Base-by-base conservation (phyloP, 2,329 filamentous ascomycete genomes). In the Ceratocystis huliohia region DNA sequence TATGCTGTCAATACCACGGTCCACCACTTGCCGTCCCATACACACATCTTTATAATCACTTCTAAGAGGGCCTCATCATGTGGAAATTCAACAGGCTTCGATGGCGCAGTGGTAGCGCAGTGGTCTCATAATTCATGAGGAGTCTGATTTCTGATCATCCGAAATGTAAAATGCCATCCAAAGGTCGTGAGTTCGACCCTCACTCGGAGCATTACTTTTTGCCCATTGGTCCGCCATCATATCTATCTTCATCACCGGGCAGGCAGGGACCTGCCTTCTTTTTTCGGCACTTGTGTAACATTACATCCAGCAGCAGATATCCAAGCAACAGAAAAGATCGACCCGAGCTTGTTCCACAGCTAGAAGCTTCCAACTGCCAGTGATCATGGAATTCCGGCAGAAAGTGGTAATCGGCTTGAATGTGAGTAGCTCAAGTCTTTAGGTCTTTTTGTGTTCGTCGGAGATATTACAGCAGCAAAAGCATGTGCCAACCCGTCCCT, bases 171-270 rank as follows among this genome's bases (percentile, higher is more conserved):
- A 64, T 67, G 62, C 66, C 61, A 69, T 69, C 68, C 66, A 67
- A 69, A 69, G 68, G 66, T 69, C 68, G 66, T 68, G 68, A 68
- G 68, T 69, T 69, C 68, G 68, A 69, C 66, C 68, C 68, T 69
- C 66, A 68, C 66, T 67, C 64, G 66, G 68, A 67, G 65, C 68
- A 69, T 15, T 5, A 5, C 15, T 37, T 67, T 68, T 53, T 65
- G 8, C 6, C 59, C 50, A 64, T 67, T 7, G 1, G 6, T 1
- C 6, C 30, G 61, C 65, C 61, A 69, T 69, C n/a, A n/a, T n/a
- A 69, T 66, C 53, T 67, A 64, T 64, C 65, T 66, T 66, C 63
- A 65, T 66, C 68, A 66, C 30, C 30, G 5, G 30, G 30, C 5
- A 30, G 30, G 30, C 30, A 30, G 6, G 30, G 7, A 67, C 63